These are phyloP conservation scores for Boletus rubescentipes DNA, from an alignment of 768 basidiomycete genomes.

Conservation along the genomic window DNA sequence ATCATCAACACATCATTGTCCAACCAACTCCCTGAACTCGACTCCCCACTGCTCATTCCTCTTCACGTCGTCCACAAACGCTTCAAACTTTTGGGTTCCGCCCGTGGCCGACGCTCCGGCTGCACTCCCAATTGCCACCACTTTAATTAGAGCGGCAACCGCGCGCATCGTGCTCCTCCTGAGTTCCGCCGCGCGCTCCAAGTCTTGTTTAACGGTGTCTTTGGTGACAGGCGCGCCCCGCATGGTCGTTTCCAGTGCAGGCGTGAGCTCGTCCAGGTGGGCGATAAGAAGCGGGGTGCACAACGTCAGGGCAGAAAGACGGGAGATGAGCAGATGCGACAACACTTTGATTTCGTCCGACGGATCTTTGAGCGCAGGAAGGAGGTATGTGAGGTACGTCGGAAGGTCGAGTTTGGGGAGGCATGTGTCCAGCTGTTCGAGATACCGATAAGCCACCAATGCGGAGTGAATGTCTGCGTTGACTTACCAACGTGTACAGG, in stretches of 20 bases:
- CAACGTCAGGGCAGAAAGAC: conserved; percentile 73
- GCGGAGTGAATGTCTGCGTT: not conserved
- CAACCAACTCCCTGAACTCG: conserved; percentile 50
- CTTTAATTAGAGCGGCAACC: conserved; percentile 81
- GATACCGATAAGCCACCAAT: not conserved
- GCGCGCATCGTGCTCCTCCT: conserved; percentile 89
- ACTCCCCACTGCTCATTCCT: conserved; percentile 62
- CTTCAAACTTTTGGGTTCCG: conserved; percentile 60
- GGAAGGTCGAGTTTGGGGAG: conserved; percentile 84
- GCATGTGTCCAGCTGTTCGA: conserved; percentile 81
- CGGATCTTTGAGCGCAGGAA: conserved; percentile 82
- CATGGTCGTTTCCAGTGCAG: conserved; percentile 84
- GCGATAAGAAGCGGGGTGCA: conserved; percentile 41
- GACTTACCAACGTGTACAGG: conserved; percentile 85
- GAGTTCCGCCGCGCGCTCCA: conserved; percentile 85
- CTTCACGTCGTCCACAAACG: conserved; percentile 72
- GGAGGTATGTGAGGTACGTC: conserved; percentile 77
- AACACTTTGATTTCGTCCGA: conserved; percentile 98
- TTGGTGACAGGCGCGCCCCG: conserved; percentile 87
- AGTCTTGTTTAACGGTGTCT: conserved; percentile 93
- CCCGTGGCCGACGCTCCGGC: conserved; percentile 31
- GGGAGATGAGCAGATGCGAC: conserved; percentile 92
- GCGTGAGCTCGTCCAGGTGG: conserved; percentile 81
- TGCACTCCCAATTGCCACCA: conserved; percentile 56
- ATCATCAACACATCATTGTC: conserved; percentile 23